Base-by-base conservation (phyloP, 108 stramenopile species). In the Skeletonema marinoi region DNA sequence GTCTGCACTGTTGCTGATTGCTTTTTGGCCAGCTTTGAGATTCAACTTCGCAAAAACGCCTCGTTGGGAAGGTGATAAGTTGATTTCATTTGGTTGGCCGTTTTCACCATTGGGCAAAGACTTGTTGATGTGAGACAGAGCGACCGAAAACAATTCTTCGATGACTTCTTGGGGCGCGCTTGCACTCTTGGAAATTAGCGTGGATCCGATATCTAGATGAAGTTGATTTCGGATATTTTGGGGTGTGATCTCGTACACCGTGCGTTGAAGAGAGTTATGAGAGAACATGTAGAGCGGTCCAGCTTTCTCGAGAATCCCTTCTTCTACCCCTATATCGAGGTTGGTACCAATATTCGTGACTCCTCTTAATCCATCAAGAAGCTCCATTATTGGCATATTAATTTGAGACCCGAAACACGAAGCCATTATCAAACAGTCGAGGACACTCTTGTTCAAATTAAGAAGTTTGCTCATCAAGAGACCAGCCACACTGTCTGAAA, bases 271-370 rank as follows among this genome's bases (percentile, higher is more conserved):
- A 2, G 38, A 38, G 10, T 64, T 39, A 11, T 64, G 63, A 0
- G 63, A 17, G n/a, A 64, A 64, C 63, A 38, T 35, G 19, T 64
- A 64, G 9, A 64, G 36, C 11, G 63, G 63, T 19, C 63, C 63
- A 39, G 63, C 63, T 39, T 39, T 64, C 63, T 64, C 63, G 36
- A 64, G 38, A 39, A 64, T 64, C 2, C 63, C 63, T 64, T 64
- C 63, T 39, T 64, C 38, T 9, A 64, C 63, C 32, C 9, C 63
- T 39, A 9, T 25, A 56, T 29, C 54, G 25, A 56, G 54, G 25
- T 21, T 25, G 8, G 4, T 6, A 9, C 54, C 4, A 10, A 56
- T 25, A 25, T 56, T 6, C 25, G 54, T 56, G 9, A 56, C 54
- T 25, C 54, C 54, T 56, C 54, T 25, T 10, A 56, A 56, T 7